A percentile compares a stretch with the other conserved stretches of the same genome.
Conservation (phyloP, 192 early-diverging fungal genomes). For the Backusella macrospora region DNA sequence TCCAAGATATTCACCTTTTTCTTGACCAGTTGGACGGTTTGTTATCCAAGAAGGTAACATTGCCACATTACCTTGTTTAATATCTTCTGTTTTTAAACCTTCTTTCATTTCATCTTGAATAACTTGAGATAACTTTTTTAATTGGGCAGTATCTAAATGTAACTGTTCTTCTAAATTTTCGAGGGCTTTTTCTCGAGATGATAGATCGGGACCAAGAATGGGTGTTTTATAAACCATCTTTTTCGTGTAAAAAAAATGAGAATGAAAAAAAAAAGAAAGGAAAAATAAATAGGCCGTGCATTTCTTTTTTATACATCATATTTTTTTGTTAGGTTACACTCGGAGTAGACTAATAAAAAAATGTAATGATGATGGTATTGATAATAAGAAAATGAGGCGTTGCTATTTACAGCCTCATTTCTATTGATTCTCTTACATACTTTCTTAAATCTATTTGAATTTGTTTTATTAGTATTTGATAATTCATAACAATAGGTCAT, state of each 20-base stretch:
- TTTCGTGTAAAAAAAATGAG: background rate
- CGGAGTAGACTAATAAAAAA: background rate
- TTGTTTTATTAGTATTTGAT: no score
- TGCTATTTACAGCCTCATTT: background rate
- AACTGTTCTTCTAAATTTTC: conserved; percentile 40
- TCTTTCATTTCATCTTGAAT: conserved; percentile 61
- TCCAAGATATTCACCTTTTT: conserved; percentile 76
- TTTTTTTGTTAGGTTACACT: background rate
- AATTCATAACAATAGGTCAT: no score
- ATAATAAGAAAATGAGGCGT: conserved; percentile 3
- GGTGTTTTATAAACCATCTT: conserved; percentile 15
- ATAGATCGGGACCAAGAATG: background rate
- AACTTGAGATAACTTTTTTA: conserved; percentile 56
- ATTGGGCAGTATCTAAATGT: conserved; percentile 50
- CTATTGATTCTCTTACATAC: background rate
- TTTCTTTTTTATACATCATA: background rate
- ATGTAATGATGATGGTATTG: background rate
- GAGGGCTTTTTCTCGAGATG: background rate
- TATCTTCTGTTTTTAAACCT: conserved; percentile 43
- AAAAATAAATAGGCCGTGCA: background rate
- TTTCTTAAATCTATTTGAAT: no score
- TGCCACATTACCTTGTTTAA: conserved; percentile 28
- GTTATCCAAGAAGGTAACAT: conserved; percentile 84
- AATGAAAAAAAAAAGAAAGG: background rate
- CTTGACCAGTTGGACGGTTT: conserved; percentile 67